These are phyloP conservation scores for Ophiostoma perfectum DNA, from an alignment of 2,329 filamentous ascomycete species.

Conservation along the genomic window DNA sequence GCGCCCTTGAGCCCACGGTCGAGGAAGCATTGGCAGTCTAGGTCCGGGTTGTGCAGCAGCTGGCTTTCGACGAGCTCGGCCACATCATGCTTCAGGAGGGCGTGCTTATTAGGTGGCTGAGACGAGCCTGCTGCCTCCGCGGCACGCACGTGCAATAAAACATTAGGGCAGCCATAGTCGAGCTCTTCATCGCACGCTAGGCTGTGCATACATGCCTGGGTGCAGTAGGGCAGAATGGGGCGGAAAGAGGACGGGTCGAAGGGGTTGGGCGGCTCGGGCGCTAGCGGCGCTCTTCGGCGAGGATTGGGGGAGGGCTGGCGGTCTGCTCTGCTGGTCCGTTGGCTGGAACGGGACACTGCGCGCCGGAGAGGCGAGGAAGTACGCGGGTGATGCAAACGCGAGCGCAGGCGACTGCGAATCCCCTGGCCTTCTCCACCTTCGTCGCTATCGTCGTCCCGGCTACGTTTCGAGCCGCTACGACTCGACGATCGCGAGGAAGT, in stretches of 20 bases:
- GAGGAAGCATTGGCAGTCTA: slow-evolving; percentile 18
- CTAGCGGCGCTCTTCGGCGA: no score
- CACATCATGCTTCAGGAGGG: slow-evolving; percentile 2
- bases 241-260: slow-evolving; percentile 21
- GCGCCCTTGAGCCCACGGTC: slow-evolving; percentile 18
- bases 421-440: background rate
- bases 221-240: slow-evolving; percentile 19
- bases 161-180: slow-evolving; percentile 21
- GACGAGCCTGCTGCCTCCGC: no score
- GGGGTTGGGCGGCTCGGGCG: background rate
- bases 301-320: background rate
- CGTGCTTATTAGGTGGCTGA: no score
- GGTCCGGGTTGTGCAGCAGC: slow-evolving; percentile 19
- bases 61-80: slow-evolving; percentile 12
- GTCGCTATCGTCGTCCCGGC: background rate
- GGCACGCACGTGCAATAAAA: slow-evolving; percentile 1
- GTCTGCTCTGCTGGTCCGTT: background rate
- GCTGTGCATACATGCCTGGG: slow-evolving; percentile 22
- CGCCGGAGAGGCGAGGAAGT: no score
- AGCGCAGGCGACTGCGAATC: background rate
- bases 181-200: slow-evolving; percentile 17
- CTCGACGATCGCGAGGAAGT: background rate
- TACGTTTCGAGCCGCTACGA: background rate
- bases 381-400: background rate
- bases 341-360: background rate